Base-by-base conservation (phyloP, 306 rosid species). In the Cucumis melo region DNA sequence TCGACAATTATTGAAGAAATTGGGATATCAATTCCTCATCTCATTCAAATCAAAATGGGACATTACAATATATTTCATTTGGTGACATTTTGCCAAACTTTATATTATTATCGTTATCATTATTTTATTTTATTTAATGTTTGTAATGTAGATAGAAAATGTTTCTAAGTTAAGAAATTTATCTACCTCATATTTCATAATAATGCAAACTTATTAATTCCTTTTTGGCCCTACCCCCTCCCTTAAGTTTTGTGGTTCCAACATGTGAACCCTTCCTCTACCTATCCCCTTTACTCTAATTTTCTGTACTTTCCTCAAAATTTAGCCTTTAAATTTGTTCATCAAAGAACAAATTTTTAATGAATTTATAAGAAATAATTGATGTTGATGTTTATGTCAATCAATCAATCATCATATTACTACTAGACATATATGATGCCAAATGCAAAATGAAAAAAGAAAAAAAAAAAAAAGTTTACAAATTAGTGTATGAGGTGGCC, bases 21-120 rank as follows among this genome's bases (percentile, higher is more conserved):
- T 15, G 59, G 57, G 60, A 15, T 51, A 7, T 51, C 53, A 46
- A 46, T 46, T 23, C 19, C 19, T 70, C 38, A 46, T 46, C 20
- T 71, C 39, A 48, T 72, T 50, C 44, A 72, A 64, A 64, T 50
- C 60, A 50, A 64, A 64, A 64, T 36, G 76, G 44, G 76, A 72
- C 60, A 72, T 72, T 27, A 27, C 38, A 72, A 50, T 72, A 48
- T 48, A 48, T 72, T 72, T 72, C 44, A 72, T 50, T 72, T 72
- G 16, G 59, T 72, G 76, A 72, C 76, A 72, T 72, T 72, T 72
- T 72, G 59, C 60, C 76, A 15, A 72, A 66, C 73, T 20, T 21
- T 32, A 5, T 44, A 1, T 27, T 27, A 5, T 44, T 68, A 8
- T 42, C 20, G 0, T 48, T 48, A 5, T 53, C 6, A 32, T 32